Conservation (phyloP, 495 filamentous ascomycete species). For the Neurospora sp. region DNA sequence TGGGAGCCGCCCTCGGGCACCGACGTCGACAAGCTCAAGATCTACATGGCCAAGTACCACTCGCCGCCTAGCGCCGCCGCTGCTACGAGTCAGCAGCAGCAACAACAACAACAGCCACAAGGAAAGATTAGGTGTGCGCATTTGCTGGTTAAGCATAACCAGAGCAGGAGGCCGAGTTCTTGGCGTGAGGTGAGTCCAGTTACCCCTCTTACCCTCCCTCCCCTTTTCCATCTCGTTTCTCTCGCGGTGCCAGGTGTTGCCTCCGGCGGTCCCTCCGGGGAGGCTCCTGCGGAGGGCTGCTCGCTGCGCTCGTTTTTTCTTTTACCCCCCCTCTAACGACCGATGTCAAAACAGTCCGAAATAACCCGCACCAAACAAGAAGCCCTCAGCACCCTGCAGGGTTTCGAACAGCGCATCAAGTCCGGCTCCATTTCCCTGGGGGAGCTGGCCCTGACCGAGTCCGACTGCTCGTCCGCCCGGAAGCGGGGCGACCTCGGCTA, state of each 20-base stretch:
- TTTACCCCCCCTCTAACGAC: not conserved
- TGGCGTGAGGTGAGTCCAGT: slow-evolving; percentile 60
- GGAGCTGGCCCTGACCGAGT: slow-evolving; percentile 76
- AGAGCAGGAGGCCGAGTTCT: slow-evolving; percentile 77
- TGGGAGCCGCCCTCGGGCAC: slow-evolving; percentile 89
- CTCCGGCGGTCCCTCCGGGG: not conserved
- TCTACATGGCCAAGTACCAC: slow-evolving; percentile 83
- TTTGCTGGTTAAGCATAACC: slow-evolving; percentile 82
- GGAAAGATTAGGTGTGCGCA: slow-evolving; percentile 91
- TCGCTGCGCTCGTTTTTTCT: not conserved
- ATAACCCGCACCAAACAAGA: slow-evolving; percentile 86
- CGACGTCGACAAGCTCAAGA: slow-evolving; percentile 80
- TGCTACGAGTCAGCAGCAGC: slow-evolving; percentile 12
- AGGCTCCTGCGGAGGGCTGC: not conserved
- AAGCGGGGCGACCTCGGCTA: slow-evolving; percentile 94
- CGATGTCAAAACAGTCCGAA: slow-evolving; percentile 38
- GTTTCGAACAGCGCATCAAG: slow-evolving; percentile 62
- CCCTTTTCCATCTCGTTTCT: too few relatives aligned
- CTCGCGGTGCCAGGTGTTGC: not conserved
- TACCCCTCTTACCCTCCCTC: not conserved
- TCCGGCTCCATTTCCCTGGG: slow-evolving; percentile 56
- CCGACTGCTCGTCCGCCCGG: slow-evolving; percentile 87
- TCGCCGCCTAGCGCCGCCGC: not conserved
- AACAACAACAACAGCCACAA: slow-evolving; percentile 27
- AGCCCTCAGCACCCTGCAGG: slow-evolving; percentile 63